Evolutionary conservation across 306 rosid species (phyloP).

Genomic region (Quercus agrifolia): DNA sequence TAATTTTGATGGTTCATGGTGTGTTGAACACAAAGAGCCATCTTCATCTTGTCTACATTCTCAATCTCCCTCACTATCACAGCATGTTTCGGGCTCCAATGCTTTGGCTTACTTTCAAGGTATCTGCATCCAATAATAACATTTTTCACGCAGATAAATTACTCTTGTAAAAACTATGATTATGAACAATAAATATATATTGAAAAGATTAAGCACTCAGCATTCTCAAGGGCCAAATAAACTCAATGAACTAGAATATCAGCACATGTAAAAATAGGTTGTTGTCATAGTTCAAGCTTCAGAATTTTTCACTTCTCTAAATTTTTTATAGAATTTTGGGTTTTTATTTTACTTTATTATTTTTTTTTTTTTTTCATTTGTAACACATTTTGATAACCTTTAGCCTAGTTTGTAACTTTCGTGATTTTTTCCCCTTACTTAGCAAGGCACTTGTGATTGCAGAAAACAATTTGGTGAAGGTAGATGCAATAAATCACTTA

Average conservation of each 20-base stretch:
- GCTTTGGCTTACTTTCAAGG: slow-evolving; percentile 45
- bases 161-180: too few species aligned
- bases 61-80: slow-evolving; percentile 46
- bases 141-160: not conserved
- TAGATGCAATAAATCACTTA: slow-evolving; percentile 18
- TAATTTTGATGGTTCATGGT: slow-evolving; percentile 53
- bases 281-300: too few species aligned
- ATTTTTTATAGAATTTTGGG: not conserved
- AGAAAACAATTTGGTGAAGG: not conserved
- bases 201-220: too few species aligned
- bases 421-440: too few species aligned
- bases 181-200: too few species aligned
- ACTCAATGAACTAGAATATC: too few species aligned
- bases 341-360: not conserved
- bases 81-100: slow-evolving; percentile 42
- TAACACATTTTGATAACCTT: too few species aligned
- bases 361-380: not conserved
- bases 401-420: too few species aligned
- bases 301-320: too few species aligned
- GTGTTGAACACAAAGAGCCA: slow-evolving; percentile 42
- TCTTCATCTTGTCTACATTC: slow-evolving; percentile 48
- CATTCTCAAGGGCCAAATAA: too few species aligned
- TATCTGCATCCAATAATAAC: slow-evolving; percentile 19
- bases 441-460: too few species aligned
- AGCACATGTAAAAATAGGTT: too few species aligned